Percentiles rank a stretch among this genome's conserved stretches.
phyloP scores from a whole-genome alignment of 2,329 filamentous ascomycete genomes.

The Ceratocystis albifundus region DNA sequence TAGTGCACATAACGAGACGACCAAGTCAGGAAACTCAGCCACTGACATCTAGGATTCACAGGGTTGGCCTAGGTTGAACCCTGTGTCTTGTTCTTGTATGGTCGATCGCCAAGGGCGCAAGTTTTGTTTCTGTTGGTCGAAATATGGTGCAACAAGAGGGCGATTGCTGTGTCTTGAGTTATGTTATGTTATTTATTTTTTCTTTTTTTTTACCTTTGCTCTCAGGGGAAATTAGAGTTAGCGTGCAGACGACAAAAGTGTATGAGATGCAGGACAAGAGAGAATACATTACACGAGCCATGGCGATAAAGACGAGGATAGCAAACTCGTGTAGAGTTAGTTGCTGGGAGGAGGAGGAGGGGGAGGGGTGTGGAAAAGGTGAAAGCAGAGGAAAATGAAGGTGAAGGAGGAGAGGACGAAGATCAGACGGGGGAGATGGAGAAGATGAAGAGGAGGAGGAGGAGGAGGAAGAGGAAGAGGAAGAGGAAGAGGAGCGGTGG shows the following conservation, averaged over 20 bases:
- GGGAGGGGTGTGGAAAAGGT: background rate
- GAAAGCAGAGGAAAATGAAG: background rate
- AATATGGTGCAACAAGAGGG: slow-evolving; percentile 1
- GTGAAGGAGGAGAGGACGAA: background rate
- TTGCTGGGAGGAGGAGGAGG: too few relatives aligned
- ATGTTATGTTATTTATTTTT: background rate
- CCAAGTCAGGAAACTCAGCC: background rate
- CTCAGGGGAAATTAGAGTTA: slow-evolving; percentile 6
- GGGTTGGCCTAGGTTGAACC: background rate
- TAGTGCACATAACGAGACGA: background rate
- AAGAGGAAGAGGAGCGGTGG: too few relatives aligned
- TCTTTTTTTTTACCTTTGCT: too few relatives aligned
- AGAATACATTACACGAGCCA: background rate
- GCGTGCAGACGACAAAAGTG: slow-evolving; percentile 7
- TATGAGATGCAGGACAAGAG: background rate
- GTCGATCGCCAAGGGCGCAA: slow-evolving; percentile 3
- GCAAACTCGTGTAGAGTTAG: background rate
- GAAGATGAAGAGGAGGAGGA: too few relatives aligned
- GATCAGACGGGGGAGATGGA: background rate
- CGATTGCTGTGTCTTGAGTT: background rate
- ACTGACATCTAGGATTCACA: background rate
- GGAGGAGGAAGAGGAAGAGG: too few relatives aligned
- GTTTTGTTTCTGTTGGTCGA: background rate
- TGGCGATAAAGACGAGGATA: background rate
- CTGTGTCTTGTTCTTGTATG: background rate